Base-by-base conservation (phyloP, 164 flowering plant species). In the Magnolia changhungtana region DNA sequence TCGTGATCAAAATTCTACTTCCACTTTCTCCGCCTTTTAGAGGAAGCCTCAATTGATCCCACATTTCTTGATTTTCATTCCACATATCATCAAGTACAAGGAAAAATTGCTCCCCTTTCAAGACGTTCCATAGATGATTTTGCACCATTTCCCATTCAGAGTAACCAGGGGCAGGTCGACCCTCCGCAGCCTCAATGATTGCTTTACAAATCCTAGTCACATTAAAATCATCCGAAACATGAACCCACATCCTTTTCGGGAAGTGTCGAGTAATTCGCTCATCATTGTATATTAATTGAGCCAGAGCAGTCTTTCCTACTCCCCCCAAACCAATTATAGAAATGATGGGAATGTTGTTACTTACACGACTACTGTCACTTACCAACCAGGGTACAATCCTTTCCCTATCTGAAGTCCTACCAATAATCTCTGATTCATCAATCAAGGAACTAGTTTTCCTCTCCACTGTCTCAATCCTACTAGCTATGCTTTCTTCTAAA, bases 281-380 rank as follows among this genome's bases (percentile, higher is more conserved):
- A 13, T 67, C 71, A 74, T 67, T 65, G 50, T 20, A 74, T 24
- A 50, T 19, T 7, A 61, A 8, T 19, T 66, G 63, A 66, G 61
- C 63, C 1, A 74, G 37, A 50, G 77, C 49, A 10, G 71, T 74
- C 61, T 74, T 65, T 8, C 71, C 71, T 13, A 66, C 3, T 1
- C 77, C 70, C 16, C 71, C 77, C 24, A 74, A 50, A 7, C 61
- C 71, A 19, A 66, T 61, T 21, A 65, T 20, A n/a, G 61, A 10
- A 51, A 61, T 61, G 14, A 37, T 50, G 13, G n/a, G 19, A 61
- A 31, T 9, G 20, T 45, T 21, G 4, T 3, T 7, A 7, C 49
- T 69, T 45, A 31, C 37, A 8, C 24, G 24, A 5, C 37, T 19
- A 19, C 16, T 29, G 1, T 50, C 72, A 50, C 72, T 19, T 37